These are phyloP conservation scores for Vickermania spadyakhi DNA, from an alignment of 208 protist genomes.

Conservation along the genomic window DNA sequence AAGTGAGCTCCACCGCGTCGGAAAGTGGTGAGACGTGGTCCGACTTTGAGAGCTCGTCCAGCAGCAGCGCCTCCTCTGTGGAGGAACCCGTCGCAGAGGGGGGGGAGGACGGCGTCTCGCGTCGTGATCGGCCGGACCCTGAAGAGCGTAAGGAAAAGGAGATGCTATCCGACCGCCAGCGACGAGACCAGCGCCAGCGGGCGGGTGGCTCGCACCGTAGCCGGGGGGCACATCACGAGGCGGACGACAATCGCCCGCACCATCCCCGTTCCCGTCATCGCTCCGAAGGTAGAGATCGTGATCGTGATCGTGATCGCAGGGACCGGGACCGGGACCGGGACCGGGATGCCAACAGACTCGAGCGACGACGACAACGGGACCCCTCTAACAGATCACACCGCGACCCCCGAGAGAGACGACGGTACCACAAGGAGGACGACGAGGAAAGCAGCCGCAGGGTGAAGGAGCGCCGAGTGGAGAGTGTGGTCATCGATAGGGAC, in stretches of 20 bases:
- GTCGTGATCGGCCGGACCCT: too few relatives aligned
- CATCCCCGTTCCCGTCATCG: background rate
- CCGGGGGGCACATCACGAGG: too few relatives aligned
- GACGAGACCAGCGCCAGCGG: too few relatives aligned
- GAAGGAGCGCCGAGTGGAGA: background rate
- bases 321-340: constrained; percentile 2
- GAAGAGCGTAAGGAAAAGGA: constrained; percentile 6
- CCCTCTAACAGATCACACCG: background rate
- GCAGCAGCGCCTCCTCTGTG: background rate
- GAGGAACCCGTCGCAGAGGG: too few relatives aligned
- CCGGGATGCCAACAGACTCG: background rate
- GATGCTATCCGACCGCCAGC: constrained; percentile 5
- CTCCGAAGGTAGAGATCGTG: constrained; percentile 3
- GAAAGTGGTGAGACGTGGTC: background rate
- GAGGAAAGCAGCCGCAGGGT: background rate
- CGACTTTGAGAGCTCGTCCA: background rate
- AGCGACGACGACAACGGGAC: background rate
- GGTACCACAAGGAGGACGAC: constrained; percentile 2
- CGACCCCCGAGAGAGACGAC: background rate
- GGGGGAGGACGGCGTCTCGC: too few relatives aligned
- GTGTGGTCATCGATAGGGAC: background rate
- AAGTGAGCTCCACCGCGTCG: background rate
- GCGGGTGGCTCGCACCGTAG: too few relatives aligned
- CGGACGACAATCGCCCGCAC: constrained; percentile 7
- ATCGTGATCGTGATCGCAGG: constrained; percentile 4